Evolutionary conservation across 306 rosid genomes (phyloP).

Genomic region (Vigna reflexopilosa): DNA sequence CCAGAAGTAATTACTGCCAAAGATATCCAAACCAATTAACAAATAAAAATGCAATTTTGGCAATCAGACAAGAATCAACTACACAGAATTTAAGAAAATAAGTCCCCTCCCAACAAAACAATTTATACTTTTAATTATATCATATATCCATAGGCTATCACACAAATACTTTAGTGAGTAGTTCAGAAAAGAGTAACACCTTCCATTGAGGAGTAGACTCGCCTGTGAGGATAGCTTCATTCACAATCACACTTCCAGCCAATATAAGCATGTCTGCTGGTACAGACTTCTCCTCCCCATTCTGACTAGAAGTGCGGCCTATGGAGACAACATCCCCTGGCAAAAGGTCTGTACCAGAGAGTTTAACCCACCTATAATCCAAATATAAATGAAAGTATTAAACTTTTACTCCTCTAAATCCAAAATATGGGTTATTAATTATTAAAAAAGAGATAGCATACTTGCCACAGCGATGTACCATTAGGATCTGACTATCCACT

Average conservation of each 20-base stretch:
- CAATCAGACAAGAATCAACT: conserved; percentile 19
- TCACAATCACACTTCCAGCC: conserved; percentile 96
- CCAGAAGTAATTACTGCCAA: conserved; percentile 23
- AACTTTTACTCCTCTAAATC: conserved; percentile 35
- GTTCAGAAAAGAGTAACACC: conserved; percentile 68
- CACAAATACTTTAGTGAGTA: conserved; percentile 38
- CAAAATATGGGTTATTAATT: conserved; percentile 20
- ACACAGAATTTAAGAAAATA: neutral
- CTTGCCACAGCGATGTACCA: conserved; percentile 98
- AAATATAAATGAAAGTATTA: conserved; percentile 37
- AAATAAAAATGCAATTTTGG: conserved; percentile 8
- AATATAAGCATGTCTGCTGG: conserved; percentile 99
- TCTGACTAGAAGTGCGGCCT: conserved; percentile 84
- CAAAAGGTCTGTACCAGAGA: conserved; percentile 90
- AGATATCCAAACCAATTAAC: conserved; percentile 3
- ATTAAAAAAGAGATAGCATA: conserved; percentile 55
- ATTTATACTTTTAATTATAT: neutral
- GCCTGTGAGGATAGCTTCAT: conserved; percentile 99
- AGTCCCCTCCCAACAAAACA: conserved; percentile 8
- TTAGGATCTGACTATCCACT: conserved; percentile 90
- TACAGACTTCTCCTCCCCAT: conserved; percentile 95
- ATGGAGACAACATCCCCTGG: conserved; percentile 98
- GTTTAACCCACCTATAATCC: conserved; percentile 83
- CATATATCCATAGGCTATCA: conserved; percentile 2
- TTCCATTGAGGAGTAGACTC: conserved; percentile 99